Conservation (phyloP, 345 rosid genomes). For the Euphorbia pulcherrima region DNA sequence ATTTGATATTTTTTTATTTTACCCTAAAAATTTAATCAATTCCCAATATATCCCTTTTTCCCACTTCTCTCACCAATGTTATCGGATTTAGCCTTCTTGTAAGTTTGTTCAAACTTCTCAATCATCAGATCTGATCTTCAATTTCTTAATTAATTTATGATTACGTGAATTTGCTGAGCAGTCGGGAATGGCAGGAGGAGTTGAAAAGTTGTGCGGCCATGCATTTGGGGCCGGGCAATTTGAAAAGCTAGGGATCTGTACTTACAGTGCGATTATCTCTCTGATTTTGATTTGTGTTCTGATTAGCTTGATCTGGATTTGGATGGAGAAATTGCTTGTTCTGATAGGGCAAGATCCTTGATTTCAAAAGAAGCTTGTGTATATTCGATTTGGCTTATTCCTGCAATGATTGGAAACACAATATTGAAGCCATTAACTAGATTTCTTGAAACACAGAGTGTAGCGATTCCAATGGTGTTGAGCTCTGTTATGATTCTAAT, state of each 20-base stretch:
- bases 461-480: conserved; percentile 18
- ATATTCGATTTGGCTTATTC: conserved; percentile 20
- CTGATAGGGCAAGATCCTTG: conserved; percentile 15
- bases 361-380: conserved; percentile 16
- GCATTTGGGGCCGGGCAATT: conserved; percentile 23
- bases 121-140: neutral
- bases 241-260: conserved; percentile 22
- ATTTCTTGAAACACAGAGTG: conserved; percentile 21
- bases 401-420: conserved; percentile 18
- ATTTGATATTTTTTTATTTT: too few relatives aligned
- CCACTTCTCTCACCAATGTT: conserved; percentile 16
- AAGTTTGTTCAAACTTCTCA: neutral
- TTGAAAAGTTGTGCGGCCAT: conserved; percentile 22
- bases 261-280: conserved; percentile 18
- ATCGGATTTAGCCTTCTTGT: conserved; percentile 19
- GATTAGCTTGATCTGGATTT: conserved; percentile 19
- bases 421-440: conserved; percentile 19
- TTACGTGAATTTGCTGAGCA: neutral
- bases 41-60: too few relatives aligned
- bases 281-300: conserved; percentile 8
- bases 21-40: too few relatives aligned
- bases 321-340: conserved; percentile 15
- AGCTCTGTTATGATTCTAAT: conserved; percentile 4
- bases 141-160: too few relatives aligned
- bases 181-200: conserved; percentile 27